Percentiles rank a stretch among this genome's conserved stretches.
These are phyloP conservation scores for Stachybotrys echinatus DNA, from an alignment of 2,329 filamentous ascomycete genomes.

Conservation along the genomic window DNA sequence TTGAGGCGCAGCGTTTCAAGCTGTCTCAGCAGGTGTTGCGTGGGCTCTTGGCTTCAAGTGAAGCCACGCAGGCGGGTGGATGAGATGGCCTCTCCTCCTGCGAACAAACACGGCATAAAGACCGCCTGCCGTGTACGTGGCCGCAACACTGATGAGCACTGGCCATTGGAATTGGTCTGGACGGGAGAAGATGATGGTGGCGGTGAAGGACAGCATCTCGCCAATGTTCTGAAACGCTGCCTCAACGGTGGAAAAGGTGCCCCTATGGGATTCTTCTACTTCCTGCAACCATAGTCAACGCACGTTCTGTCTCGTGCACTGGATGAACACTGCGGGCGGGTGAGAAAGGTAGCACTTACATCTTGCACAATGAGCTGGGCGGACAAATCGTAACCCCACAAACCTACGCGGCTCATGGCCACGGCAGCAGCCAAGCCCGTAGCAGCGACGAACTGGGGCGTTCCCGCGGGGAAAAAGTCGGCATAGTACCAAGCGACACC, in stretches of 20 bases:
- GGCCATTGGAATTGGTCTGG: constrained; percentile 63
- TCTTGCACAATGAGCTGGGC: constrained; percentile 58
- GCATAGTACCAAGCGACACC: constrained; percentile 37
- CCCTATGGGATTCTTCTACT: constrained; percentile 51
- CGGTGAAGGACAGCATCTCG: constrained; percentile 61
- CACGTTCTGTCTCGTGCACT: not conserved
- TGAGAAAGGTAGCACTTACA: constrained; percentile 24
- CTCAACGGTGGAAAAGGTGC: constrained; percentile 64
- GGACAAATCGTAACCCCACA: constrained; percentile 58
- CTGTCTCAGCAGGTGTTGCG: no score
- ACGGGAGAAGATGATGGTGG: constrained; percentile 58
- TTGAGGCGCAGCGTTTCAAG: not conserved
- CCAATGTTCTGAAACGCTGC: constrained; percentile 64
- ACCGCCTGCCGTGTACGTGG: constrained; percentile 30
- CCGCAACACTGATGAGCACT: constrained; percentile 49
- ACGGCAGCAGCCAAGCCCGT: constrained; percentile 43
- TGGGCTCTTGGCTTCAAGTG: not conserved
- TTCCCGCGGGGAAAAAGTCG: constrained; percentile 11
- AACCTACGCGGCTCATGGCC: constrained; percentile 51
- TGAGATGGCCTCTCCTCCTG: constrained; percentile 23
- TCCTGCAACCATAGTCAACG: constrained; percentile 29
- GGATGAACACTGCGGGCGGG: no score
- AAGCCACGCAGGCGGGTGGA: constrained; percentile 13
- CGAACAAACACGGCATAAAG: constrained; percentile 23
- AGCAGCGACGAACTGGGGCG: constrained; percentile 29